phyloP scores from a whole-genome alignment of 495 filamentous ascomycete genomes.

The Acidiella bohemica region DNA sequence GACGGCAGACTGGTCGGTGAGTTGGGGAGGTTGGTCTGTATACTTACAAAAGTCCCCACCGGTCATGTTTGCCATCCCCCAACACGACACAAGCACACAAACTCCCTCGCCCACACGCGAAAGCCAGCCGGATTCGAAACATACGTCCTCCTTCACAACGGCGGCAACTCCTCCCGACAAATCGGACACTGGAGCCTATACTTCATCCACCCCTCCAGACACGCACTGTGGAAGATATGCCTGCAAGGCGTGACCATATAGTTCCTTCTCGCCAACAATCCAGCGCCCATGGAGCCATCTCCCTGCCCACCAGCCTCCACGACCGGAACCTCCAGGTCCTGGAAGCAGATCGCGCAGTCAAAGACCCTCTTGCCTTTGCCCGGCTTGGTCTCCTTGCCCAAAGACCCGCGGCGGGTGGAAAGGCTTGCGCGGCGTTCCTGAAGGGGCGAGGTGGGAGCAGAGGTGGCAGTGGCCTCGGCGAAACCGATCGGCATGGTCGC shows the following conservation, averaged over 20 bases:
- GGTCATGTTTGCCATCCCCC: neutral
- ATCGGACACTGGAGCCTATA: conserved; percentile 89
- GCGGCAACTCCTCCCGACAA: conserved; percentile 78
- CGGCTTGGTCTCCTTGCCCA: conserved; percentile 21
- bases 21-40: neutral
- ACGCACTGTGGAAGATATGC: conserved; percentile 89
- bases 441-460: conserved; percentile 10
- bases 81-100: neutral
- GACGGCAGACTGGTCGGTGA: too few relatives aligned
- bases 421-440: conserved; percentile 20
- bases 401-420: conserved; percentile 1
- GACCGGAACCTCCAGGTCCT: conserved; percentile 78
- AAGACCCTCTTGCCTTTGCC: conserved; percentile 48
- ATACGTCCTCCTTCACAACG: conserved; percentile 42
- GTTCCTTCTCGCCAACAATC: conserved; percentile 56
- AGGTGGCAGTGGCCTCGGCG: conserved; percentile 24
- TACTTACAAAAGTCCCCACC: too few relatives aligned
- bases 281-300: conserved; percentile 36
- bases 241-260: conserved; percentile 98
- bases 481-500: conserved; percentile 55
- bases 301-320: conserved; percentile 42
- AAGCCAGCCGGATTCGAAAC: neutral
- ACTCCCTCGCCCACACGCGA: neutral
- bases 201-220: conserved; percentile 92
- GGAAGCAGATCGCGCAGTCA: conserved; percentile 92